Percentiles rank a stretch among this genome's conserved stretches.
Evolutionary conservation across 768 basidiomycete genomes (phyloP).

Genomic region (Neoboletus magnificus): DNA sequence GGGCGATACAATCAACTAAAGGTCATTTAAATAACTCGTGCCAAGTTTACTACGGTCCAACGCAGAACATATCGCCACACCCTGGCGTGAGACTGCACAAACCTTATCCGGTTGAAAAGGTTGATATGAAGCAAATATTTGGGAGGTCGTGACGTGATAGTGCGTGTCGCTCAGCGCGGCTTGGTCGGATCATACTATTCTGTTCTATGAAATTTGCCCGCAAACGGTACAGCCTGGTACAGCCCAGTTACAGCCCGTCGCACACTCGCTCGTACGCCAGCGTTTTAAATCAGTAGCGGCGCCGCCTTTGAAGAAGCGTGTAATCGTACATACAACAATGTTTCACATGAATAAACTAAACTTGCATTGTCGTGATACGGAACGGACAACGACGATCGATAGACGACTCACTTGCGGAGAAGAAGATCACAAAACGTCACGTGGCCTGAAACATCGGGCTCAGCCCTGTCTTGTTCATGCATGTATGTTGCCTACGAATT

Average conservation of each 20-base stretch:
- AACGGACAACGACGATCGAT: background rate
- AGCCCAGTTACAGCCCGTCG: background rate
- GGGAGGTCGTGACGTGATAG: too few species aligned
- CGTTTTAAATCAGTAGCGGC: background rate
- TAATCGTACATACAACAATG: background rate
- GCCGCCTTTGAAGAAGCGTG: background rate
- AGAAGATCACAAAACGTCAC: too few species aligned
- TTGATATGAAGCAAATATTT: background rate
- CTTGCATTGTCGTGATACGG: too few species aligned
- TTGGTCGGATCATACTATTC: slow-evolving; percentile 4
- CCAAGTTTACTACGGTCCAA: too few species aligned
- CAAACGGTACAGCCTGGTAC: background rate
- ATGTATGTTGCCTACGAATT: too few species aligned
- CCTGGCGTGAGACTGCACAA: background rate
- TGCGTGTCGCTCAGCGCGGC: too few species aligned
- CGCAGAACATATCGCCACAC: too few species aligned
- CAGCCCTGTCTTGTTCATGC: too few species aligned
- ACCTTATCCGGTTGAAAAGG: background rate
- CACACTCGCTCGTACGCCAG: background rate
- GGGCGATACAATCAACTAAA: too few species aligned
- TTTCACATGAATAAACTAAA: background rate
- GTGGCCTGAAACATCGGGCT: too few species aligned
- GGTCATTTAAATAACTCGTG: too few species aligned
- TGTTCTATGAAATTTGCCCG: background rate
- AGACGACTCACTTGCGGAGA: too few species aligned